Percentiles rank a stretch among this genome's conserved stretches.
These are phyloP conservation scores for Chlorella variabilis DNA, from an alignment of 163 green algal species.

Conservation along the genomic window DNA sequence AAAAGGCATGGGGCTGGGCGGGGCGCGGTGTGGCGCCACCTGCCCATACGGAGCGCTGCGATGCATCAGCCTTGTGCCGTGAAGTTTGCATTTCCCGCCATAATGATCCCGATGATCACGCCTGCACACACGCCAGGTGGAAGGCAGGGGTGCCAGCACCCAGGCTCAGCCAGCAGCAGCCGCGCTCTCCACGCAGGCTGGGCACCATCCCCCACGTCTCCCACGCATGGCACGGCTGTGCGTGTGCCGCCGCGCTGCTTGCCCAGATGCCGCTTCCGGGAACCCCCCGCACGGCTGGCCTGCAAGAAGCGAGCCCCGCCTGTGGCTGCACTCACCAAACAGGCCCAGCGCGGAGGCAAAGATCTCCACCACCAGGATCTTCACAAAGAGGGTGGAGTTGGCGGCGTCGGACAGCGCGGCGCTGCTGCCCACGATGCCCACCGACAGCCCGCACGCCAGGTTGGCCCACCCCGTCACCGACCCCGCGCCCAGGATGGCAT, in stretches of 20 bases:
- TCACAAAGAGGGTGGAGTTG: conserved; percentile 99
- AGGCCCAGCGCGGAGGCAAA: conserved; percentile 91
- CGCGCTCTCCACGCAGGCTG: too few species aligned
- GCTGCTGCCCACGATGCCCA: conserved; percentile 96
- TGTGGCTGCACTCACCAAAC: conserved; percentile 62
- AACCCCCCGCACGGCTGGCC: too few species aligned
- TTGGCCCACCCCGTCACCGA: conserved; percentile 95
- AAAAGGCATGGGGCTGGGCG: too few species aligned
- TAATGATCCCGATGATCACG: conserved; percentile 98
- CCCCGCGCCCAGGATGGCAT: conserved; percentile 93
- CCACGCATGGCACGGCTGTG: too few species aligned
- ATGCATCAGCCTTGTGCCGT: conserved; percentile 9
- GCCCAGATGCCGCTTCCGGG: too few species aligned
- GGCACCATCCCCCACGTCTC: too few species aligned
- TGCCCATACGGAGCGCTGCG: too few species aligned
- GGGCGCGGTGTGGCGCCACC: too few species aligned
- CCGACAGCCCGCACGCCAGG: conserved; percentile 97
- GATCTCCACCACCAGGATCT: conserved; percentile 99
- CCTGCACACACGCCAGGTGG: conserved; percentile 47
- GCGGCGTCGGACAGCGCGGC: conserved; percentile 97
- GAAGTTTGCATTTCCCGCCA: conserved; percentile 80
- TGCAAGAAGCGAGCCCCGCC: too few species aligned
- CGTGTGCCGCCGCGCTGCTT: too few species aligned
- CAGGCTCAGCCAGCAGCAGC: neutral
- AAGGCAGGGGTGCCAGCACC: neutral